A percentile compares a stretch with the other conserved stretches of the same genome.
phyloP scores from a whole-genome alignment of 306 rosid species.

The Quercus dentata region DNA sequence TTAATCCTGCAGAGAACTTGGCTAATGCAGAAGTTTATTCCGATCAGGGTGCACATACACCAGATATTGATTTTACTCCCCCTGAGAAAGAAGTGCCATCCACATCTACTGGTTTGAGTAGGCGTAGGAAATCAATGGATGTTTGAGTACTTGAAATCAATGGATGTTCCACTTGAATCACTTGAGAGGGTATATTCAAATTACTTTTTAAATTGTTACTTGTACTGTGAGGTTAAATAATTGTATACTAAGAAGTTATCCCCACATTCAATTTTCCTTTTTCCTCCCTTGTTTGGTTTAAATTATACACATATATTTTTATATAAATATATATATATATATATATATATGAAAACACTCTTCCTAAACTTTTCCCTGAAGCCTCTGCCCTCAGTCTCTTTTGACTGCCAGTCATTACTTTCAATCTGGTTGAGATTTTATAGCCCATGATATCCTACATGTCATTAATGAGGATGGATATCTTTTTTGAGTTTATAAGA shows the following conservation, averaged over 20 bases:
- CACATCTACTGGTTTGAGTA: slow-evolving; percentile 25
- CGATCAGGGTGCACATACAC: slow-evolving; percentile 27
- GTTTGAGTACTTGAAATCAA: slow-evolving; percentile 33
- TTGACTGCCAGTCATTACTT: background rate
- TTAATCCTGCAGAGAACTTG: slow-evolving; percentile 37
- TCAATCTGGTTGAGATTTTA: background rate
- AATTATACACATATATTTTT: too few species aligned
- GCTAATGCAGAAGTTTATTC: slow-evolving; percentile 35
- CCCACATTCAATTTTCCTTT: background rate
- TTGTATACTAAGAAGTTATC: background rate
- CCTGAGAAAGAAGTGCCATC: slow-evolving; percentile 42
- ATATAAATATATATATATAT: too few species aligned
- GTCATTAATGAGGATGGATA: too few species aligned
- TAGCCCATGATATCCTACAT: too few species aligned
- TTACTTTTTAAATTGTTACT: background rate
- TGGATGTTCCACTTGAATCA: slow-evolving; percentile 59
- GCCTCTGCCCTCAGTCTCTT: background rate
- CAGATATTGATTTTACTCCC: slow-evolving; percentile 28
- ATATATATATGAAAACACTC: background rate
- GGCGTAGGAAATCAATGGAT: slow-evolving; percentile 14
- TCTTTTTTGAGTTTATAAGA: too few species aligned
- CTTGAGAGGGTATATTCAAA: slow-evolving; percentile 58
- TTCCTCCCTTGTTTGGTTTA: background rate
- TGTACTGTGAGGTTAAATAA: background rate
- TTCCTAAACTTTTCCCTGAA: background rate